These are phyloP conservation scores for Dunaliella primolecta DNA, from an alignment of 139 green algal species.

Conservation along the genomic window DNA sequence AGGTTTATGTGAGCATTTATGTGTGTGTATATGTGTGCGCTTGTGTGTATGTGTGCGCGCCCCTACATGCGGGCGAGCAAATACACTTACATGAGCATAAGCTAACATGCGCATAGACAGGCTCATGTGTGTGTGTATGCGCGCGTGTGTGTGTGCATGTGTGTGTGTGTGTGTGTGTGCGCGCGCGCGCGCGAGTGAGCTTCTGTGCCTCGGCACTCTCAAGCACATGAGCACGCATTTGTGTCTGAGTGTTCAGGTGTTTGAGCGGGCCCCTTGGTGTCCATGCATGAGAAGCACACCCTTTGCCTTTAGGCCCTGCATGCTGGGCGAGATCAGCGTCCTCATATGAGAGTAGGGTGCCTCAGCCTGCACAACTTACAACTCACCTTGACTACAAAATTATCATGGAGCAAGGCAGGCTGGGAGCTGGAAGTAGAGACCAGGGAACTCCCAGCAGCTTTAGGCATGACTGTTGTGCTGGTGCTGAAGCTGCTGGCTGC, in stretches of 20 bases:
- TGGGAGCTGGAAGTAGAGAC: background rate
- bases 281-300: too few relatives aligned
- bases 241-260: too few relatives aligned
- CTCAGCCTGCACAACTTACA: too few relatives aligned
- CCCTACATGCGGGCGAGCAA: background rate
- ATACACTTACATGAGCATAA: background rate
- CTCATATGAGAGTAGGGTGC: too few relatives aligned
- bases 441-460: background rate
- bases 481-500: background rate
- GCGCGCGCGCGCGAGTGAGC: too few relatives aligned
- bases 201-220: too few relatives aligned
- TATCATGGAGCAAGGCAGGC: background rate
- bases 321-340: too few relatives aligned
- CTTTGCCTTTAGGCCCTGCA: too few relatives aligned
- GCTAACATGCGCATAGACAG: background rate
- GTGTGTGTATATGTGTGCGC: background rate
- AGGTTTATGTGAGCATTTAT: background rate
- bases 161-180: too few relatives aligned
- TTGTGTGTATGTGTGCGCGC: background rate
- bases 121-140: background rate
- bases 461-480: background rate
- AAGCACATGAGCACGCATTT: too few relatives aligned
- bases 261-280: too few relatives aligned
- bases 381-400: background rate
- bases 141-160: too few relatives aligned